These are phyloP conservation scores for Eucalyptus fibrosa DNA, from an alignment of 345 rosid genomes.

Conservation along the genomic window DNA sequence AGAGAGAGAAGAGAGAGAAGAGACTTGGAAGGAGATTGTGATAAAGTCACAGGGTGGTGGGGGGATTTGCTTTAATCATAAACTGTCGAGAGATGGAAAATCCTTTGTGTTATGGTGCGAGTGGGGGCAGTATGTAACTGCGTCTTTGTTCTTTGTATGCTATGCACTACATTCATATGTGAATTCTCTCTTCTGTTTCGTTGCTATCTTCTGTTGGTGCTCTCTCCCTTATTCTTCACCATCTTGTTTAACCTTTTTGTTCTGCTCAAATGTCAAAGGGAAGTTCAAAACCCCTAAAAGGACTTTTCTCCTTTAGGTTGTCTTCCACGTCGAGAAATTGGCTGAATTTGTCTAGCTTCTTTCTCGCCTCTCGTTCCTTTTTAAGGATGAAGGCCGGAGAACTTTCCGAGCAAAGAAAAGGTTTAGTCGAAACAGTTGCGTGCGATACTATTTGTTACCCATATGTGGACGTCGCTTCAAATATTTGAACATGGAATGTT, in stretches of 20 bases:
- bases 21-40: neutral
- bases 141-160: neutral
- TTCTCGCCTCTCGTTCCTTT: neutral
- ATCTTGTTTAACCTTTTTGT: neutral
- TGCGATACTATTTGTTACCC: too few relatives aligned
- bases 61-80: neutral
- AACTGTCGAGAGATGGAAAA: neutral
- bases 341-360: neutral
- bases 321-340: neutral
- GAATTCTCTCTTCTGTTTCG: neutral
- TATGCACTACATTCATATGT: too few relatives aligned
- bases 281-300: neutral
- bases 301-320: neutral
- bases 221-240: neutral
- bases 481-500: neutral
- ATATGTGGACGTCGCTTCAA: neutral
- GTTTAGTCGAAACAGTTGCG: neutral
- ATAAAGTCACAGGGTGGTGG: neutral
- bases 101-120: neutral
- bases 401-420: neutral
- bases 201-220: neutral
- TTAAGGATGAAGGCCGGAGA: neutral
- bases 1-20: neutral
- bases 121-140: neutral
- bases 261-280: neutral